These are phyloP conservation scores for Aphanomyces astaci DNA, from an alignment of 352 stramenopile species.

Conservation along the genomic window DNA sequence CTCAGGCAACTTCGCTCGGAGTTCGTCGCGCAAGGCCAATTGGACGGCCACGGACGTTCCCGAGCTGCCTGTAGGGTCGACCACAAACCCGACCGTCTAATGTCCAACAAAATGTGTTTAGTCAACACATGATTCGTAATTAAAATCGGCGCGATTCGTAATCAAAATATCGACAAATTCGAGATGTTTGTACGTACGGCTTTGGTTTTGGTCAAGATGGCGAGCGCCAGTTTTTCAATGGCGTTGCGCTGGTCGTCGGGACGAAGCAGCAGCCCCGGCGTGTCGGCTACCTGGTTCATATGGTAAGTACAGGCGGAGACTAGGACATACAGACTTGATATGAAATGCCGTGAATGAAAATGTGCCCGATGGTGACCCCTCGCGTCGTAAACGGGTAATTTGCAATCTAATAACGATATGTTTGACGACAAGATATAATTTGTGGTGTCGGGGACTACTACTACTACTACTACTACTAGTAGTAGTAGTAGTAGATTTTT, in stretches of 20 bases:
- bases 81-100: slow-evolving; percentile 54
- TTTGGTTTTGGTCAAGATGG: slow-evolving; percentile 72
- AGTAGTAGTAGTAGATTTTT: too few relatives aligned
- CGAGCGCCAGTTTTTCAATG: slow-evolving; percentile 62
- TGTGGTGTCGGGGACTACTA: too few relatives aligned
- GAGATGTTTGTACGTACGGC: slow-evolving; percentile 29
- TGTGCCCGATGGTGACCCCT: slow-evolving; percentile 81
- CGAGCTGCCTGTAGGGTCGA: slow-evolving; percentile 64
- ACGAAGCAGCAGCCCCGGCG: slow-evolving; percentile 57
- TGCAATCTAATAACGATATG: too few relatives aligned
- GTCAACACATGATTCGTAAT: too few relatives aligned
- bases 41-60: slow-evolving; percentile 56
- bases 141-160: too few relatives aligned
- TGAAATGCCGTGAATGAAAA: slow-evolving; percentile 73
- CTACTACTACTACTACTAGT: too few relatives aligned
- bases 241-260: slow-evolving; percentile 55
- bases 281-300: slow-evolving; percentile 86
- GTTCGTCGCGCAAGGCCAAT: slow-evolving; percentile 61
- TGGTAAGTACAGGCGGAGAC: too few relatives aligned
- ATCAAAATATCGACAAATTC: too few relatives aligned
- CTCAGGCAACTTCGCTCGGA: slow-evolving; percentile 39
- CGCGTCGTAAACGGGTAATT: slow-evolving; percentile 86
- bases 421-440: too few relatives aligned
- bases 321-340: slow-evolving; percentile 44
- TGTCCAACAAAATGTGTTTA: too few relatives aligned